These are phyloP conservation scores for Leccinum cinnamomeum DNA, from an alignment of 1,284 basidiomycete genomes.

Conservation along the genomic window DNA sequence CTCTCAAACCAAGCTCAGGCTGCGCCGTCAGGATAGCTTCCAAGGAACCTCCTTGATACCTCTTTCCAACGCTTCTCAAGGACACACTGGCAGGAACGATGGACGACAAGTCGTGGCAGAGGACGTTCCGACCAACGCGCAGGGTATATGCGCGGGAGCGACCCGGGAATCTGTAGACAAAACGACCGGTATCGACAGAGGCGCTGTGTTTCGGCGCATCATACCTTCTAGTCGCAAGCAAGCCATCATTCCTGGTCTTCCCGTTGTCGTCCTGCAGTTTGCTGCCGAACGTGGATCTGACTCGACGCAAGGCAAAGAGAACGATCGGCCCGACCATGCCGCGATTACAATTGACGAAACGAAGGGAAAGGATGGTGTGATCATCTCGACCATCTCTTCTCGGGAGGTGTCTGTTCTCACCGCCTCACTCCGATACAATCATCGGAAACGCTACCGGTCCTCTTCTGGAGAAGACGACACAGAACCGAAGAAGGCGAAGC, in stretches of 20 bases:
- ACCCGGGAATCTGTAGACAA: background rate
- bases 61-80: background rate
- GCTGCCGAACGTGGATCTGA: background rate
- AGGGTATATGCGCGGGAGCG: constrained; percentile 18
- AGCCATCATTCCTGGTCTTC: background rate
- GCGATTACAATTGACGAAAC: background rate
- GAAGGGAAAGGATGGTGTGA: background rate
- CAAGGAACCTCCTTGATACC: background rate
- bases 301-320: background rate
- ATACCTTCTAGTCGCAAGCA: background rate
- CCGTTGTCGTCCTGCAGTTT: background rate
- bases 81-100: background rate
- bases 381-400: background rate
- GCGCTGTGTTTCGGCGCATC: background rate
- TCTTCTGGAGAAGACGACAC: constrained; percentile 4
- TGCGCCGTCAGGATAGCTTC: background rate
- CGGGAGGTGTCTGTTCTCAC: background rate
- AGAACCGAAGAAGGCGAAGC: constrained; percentile 23
- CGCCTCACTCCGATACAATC: background rate
- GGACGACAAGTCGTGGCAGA: background rate
- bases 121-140: background rate
- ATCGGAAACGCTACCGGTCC: constrained; percentile 24
- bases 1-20: background rate
- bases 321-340: background rate
- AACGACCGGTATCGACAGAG: background rate